Conservation (phyloP, 352 stramenopile genomes). For the Lagenidium giganteum region DNA sequence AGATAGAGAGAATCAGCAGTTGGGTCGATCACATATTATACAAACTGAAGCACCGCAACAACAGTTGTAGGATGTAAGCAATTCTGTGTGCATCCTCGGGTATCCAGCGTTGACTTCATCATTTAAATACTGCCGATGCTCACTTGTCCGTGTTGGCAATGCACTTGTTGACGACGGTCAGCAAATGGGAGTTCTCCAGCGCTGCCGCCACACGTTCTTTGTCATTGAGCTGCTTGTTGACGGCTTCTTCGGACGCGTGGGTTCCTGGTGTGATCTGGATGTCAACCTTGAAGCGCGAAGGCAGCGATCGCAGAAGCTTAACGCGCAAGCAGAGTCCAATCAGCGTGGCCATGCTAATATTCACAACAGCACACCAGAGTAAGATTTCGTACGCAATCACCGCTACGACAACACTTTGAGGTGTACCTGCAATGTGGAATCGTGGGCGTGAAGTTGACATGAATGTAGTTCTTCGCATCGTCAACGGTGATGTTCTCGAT, state of each 20-base stretch:
- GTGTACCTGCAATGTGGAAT: conserved; percentile 93
- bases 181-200: conserved; percentile 95
- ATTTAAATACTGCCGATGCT: no score
- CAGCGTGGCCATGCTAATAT: conserved; percentile 92
- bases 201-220: conserved; percentile 95
- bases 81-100: no score
- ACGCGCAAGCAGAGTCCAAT: conserved; percentile 95
- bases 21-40: no score
- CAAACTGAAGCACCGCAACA: no score
- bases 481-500: conserved; percentile 89
- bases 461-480: conserved; percentile 70
- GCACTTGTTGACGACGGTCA: conserved; percentile 96
- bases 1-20: no score
- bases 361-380: not conserved
- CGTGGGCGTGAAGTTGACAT: conserved; percentile 90
- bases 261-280: conserved; percentile 93
- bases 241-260: conserved; percentile 91
- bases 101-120: no score
- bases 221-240: conserved; percentile 98
- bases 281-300: conserved; percentile 90
- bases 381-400: not conserved
- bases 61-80: no score
- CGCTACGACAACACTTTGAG: not conserved
- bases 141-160: conserved; percentile 90
- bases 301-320: conserved; percentile 94